Evolutionary conservation across 176 grass and related monocot genomes (phyloP).

Genomic region (Dendrocalamus sinicus): DNA sequence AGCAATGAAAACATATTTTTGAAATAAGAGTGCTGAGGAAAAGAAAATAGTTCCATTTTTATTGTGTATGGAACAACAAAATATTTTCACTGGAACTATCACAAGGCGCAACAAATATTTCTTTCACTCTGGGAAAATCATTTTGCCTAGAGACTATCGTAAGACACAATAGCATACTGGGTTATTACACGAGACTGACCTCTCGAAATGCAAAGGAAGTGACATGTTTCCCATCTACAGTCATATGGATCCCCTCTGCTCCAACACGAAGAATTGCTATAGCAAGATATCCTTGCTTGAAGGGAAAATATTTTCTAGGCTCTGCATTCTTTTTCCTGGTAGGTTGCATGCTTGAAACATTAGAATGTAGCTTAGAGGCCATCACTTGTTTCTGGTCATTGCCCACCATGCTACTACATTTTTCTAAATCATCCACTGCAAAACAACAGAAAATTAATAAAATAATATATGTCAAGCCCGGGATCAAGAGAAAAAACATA

Average conservation of each 20-base stretch:
- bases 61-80: neutral
- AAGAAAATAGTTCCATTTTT: constrained; percentile 2
- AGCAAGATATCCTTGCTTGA: constrained; percentile 89
- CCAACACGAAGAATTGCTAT: constrained; percentile 88
- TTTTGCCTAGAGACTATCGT: constrained; percentile 14
- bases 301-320: constrained; percentile 78
- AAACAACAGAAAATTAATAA: constrained; percentile 38
- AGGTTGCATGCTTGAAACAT: constrained; percentile 56
- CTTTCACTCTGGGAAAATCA: neutral
- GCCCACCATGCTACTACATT: constrained; percentile 84
- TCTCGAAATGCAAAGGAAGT: constrained; percentile 91
- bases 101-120: constrained; percentile 1
- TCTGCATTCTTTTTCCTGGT: constrained; percentile 53
- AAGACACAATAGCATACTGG: neutral
- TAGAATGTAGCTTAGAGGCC: constrained; percentile 50
- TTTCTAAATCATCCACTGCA: constrained; percentile 88
- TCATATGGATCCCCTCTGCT: constrained; percentile 88
- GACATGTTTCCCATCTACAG: constrained; percentile 93
- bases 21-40: neutral
- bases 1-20: constrained; percentile 33
- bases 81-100: neutral
- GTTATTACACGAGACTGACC: constrained; percentile 53
- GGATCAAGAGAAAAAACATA: constrained; percentile 32
- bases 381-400: constrained; percentile 55
- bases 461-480: constrained; percentile 12